These are phyloP conservation scores for Scheffersomyces ergatensis DNA, from an alignment of 805 yeast genomes.

Conservation along the genomic window DNA sequence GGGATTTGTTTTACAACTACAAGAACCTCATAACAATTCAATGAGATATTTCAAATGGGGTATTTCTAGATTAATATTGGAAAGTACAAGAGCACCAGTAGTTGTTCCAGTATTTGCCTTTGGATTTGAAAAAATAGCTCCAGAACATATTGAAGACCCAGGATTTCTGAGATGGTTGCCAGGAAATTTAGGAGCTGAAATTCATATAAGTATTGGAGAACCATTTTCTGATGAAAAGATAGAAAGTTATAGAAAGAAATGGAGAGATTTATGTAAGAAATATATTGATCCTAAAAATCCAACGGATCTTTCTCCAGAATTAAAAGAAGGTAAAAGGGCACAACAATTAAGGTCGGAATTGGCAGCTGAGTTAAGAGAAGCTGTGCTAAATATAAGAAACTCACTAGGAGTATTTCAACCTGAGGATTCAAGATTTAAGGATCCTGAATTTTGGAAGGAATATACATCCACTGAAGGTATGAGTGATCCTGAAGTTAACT, in stretches of 20 bases:
- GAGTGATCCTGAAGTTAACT: conserved; percentile 65
- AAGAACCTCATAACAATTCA: conserved; percentile 76
- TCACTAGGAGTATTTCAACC: conserved; percentile 42
- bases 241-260: conserved; percentile 59
- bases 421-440: conserved; percentile 69
- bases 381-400: conserved; percentile 50
- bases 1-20: conserved; percentile 84
- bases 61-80: conserved; percentile 76
- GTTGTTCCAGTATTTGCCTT: conserved; percentile 81
- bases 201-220: conserved; percentile 70
- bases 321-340: conserved; percentile 65
- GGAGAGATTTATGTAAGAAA: conserved; percentile 62
- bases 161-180: conserved; percentile 61
- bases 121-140: conserved; percentile 85
- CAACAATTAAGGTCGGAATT: conserved; percentile 64
- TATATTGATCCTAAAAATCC: conserved; percentile 51
- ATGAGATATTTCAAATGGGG: conserved; percentile 98
- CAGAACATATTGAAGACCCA: conserved; percentile 63
- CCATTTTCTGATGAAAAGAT: conserved; percentile 62
- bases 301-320: conserved; percentile 56
- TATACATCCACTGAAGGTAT: conserved; percentile 65
- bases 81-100: conserved; percentile 79
- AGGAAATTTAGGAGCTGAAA: conserved; percentile 60
- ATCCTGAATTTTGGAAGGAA: conserved; percentile 72
- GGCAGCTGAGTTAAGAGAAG: conserved; percentile 64